Conservation (phyloP, 2,329 filamentous ascomycete species). For the Didymellaceae sp. region DNA sequence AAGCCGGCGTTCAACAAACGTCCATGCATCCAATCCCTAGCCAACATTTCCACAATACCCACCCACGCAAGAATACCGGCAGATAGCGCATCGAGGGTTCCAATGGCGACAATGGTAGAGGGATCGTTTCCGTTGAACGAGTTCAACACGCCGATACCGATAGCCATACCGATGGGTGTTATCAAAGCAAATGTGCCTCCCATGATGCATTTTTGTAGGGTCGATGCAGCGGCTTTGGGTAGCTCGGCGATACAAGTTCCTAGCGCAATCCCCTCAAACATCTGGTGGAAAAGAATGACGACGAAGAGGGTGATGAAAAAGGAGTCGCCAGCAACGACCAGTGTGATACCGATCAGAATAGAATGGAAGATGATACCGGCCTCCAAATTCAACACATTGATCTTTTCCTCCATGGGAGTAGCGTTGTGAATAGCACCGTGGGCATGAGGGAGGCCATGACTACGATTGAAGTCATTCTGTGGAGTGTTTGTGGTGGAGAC, state of each 20-base stretch:
- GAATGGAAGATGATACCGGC: slow-evolving; percentile 79
- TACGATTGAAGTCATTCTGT: slow-evolving; percentile 23
- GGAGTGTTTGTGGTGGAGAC: slow-evolving; percentile 17
- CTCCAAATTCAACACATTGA: slow-evolving; percentile 74
- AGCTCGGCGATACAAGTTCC: slow-evolving; percentile 73
- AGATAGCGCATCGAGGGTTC: slow-evolving; percentile 74
- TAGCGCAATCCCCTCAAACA: slow-evolving; percentile 78
- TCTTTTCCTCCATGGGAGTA: slow-evolving; percentile 51
- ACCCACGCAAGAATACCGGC: slow-evolving; percentile 83
- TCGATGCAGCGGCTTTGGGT: slow-evolving; percentile 45
- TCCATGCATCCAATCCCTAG: slow-evolving; percentile 70
- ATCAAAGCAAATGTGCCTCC: slow-evolving; percentile 70
- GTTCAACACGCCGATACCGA: slow-evolving; percentile 74
- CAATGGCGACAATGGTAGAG: slow-evolving; percentile 72
- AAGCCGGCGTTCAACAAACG: slow-evolving; percentile 59
- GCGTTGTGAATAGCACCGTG: slow-evolving; percentile 30
- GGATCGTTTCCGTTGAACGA: slow-evolving; percentile 76
- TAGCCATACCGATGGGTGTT: slow-evolving; percentile 80
- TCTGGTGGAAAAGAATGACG: slow-evolving; percentile 79
- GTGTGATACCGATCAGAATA: slow-evolving; percentile 68
- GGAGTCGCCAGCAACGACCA: slow-evolving; percentile 60
- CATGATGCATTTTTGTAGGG: slow-evolving; percentile 64
- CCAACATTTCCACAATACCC: slow-evolving; percentile 80
- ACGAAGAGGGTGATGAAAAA: slow-evolving; percentile 60
- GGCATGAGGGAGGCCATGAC: slow-evolving; percentile 24